phyloP scores from a whole-genome alignment of 108 stramenopile genomes.

The Nitzschia inconspicua region DNA sequence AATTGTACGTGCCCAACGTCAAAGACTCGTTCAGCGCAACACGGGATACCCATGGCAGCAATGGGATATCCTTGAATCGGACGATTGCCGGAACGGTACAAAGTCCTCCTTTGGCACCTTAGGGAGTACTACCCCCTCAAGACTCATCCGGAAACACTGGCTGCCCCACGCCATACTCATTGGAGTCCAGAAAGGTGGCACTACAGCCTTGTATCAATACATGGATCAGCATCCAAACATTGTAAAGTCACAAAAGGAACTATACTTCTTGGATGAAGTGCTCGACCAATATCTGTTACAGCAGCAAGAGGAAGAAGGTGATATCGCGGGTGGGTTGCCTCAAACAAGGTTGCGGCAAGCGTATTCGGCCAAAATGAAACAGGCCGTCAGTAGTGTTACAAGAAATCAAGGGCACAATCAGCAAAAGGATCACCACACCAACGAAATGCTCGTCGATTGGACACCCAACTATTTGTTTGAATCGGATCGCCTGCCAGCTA shows the following conservation, averaged over 20 bases:
- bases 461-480: conserved; percentile 11
- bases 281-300: conserved; percentile 26
- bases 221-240: conserved; percentile 83
- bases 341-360: conserved; percentile 15
- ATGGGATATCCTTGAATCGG: too few species aligned
- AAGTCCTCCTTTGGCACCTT: too few species aligned
- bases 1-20: too few species aligned
- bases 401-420: too few species aligned
- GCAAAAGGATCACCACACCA: conserved; percentile 1
- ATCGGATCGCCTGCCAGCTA: conserved; percentile 39
- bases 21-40: too few species aligned
- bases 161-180: conserved; percentile 63
- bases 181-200: conserved; percentile 90
- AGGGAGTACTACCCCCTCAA: too few species aligned
- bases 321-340: conserved; percentile 13
- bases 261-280: conserved; percentile 92
- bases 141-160: too few species aligned
- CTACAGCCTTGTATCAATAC: conserved; percentile 84
- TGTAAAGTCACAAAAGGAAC: conserved; percentile 62
- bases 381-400: too few species aligned
- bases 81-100: too few species aligned
- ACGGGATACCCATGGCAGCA: too few species aligned
- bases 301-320: background rate
- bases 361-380: conserved; percentile 13
- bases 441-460: conserved; percentile 2